Conservation (phyloP, 2,329 filamentous ascomycete species). For the Verticillium zaregamsianum region DNA sequence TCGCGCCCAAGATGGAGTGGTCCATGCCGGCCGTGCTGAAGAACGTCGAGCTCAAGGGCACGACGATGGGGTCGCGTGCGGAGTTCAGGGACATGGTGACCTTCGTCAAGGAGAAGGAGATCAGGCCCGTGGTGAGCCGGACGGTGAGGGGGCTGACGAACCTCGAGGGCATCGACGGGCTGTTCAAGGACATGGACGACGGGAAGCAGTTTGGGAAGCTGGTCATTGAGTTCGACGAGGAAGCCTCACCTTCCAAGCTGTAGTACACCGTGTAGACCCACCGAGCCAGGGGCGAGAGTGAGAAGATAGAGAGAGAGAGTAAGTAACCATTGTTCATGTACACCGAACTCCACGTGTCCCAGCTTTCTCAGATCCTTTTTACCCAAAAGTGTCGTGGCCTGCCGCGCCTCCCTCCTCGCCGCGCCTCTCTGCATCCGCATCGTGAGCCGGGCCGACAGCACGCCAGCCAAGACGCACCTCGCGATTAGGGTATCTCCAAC, state of each 20-base stretch:
- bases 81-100: conserved; percentile 90
- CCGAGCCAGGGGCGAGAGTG: neutral
- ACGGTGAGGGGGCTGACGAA: conserved; percentile 70
- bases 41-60: conserved; percentile 82
- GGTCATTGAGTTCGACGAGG: conserved; percentile 66
- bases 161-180: conserved; percentile 68
- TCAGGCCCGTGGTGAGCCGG: conserved; percentile 74
- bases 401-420: neutral
- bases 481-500: neutral
- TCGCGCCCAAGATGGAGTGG: conserved; percentile 81
- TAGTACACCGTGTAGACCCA: conserved; percentile 16
- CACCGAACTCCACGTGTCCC: neutral
- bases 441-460: neutral
- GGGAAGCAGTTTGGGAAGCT: conserved; percentile 90
- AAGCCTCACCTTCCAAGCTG: conserved; percentile 32
- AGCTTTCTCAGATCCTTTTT: neutral
- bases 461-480: neutral
- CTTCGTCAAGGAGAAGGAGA: conserved; percentile 70
- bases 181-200: conserved; percentile 86
- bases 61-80: conserved; percentile 84
- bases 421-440: neutral
- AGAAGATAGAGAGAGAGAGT: neutral
- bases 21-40: conserved; percentile 77
- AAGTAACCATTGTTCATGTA: neutral
- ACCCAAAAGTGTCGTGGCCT: neutral